These are phyloP conservation scores for Fraxinus dipetala DNA, from an alignment of 305 asterid species.

Conservation along the genomic window DNA sequence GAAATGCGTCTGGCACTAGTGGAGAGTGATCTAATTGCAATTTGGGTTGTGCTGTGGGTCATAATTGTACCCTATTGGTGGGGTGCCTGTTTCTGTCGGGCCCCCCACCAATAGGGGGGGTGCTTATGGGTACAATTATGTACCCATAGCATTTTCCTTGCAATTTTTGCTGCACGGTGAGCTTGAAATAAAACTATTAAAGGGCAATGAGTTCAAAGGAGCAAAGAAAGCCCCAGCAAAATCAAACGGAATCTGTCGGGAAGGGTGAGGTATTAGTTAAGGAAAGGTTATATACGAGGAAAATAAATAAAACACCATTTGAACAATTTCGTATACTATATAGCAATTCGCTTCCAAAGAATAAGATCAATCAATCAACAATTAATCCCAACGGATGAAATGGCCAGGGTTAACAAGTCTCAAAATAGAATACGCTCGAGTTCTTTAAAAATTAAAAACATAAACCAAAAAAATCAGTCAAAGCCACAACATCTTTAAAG, in stretches of 20 bases:
- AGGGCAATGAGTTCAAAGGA: background rate
- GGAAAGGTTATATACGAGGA: background rate
- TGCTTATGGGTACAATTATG: too few relatives aligned
- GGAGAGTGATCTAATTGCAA: constrained; percentile 33
- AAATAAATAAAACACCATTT: background rate
- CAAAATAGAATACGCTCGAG: background rate
- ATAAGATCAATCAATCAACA: background rate
- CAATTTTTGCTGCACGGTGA: background rate
- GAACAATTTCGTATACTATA: background rate
- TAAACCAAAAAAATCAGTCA: background rate
- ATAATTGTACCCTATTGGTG: too few relatives aligned
- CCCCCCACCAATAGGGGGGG: too few relatives aligned
- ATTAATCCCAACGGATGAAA: background rate
- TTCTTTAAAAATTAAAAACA: background rate
- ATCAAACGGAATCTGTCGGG: background rate
- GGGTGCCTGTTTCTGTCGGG: too few relatives aligned
- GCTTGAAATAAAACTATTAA: background rate
- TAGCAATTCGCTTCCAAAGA: background rate
- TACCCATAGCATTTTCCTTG: too few relatives aligned
- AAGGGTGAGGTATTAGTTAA: background rate
- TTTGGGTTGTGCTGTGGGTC: background rate
- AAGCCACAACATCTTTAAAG: constrained; percentile 1
- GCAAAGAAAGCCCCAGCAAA: background rate
- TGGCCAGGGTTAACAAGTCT: background rate
- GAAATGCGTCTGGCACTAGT: background rate